These are phyloP conservation scores for Neonectria neomacrospora DNA, from an alignment of 2,329 filamentous ascomycete genomes.

Conservation along the genomic window DNA sequence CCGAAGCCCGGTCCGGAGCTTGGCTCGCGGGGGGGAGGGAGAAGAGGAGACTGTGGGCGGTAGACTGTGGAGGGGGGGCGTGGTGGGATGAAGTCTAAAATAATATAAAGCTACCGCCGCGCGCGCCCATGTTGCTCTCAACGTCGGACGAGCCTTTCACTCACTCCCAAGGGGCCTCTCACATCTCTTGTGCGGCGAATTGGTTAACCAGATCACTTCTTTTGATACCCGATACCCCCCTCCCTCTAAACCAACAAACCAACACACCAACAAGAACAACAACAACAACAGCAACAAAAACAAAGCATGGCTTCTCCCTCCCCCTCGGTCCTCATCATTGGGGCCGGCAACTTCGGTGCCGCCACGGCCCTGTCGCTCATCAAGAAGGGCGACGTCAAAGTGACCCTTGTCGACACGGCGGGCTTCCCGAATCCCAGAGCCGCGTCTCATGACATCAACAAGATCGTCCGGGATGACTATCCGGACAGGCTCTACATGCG, in stretches of 20 bases:
- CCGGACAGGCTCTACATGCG: conserved; percentile 54
- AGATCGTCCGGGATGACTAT: conserved; percentile 57
- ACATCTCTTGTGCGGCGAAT: background rate
- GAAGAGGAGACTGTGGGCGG: background rate
- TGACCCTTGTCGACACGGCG: conserved; percentile 53
- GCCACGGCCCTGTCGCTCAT: conserved; percentile 53
- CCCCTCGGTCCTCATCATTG: conserved; percentile 52
- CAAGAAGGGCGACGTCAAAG: conserved; percentile 43
- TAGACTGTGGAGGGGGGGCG: background rate
- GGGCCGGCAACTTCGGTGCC: conserved; percentile 58
- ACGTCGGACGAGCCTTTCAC: background rate
- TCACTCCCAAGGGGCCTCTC: background rate
- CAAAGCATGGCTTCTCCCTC: background rate
- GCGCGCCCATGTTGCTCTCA: background rate
- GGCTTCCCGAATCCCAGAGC: conserved; percentile 52
- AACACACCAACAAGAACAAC: no score
- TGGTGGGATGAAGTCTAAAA: background rate
- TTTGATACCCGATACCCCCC: background rate
- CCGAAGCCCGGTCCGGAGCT: background rate
- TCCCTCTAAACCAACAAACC: background rate
- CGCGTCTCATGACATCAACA: conserved; percentile 60
- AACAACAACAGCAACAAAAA: no score
- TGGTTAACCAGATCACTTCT: background rate
- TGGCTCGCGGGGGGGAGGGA: background rate
- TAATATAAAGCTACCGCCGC: background rate